A percentile compares a stretch with the other conserved stretches of the same genome.
Evolutionary conservation across 2,329 filamentous ascomycete genomes (phyloP).

Genomic region (Colletotrichum neosansevieriae): DNA sequence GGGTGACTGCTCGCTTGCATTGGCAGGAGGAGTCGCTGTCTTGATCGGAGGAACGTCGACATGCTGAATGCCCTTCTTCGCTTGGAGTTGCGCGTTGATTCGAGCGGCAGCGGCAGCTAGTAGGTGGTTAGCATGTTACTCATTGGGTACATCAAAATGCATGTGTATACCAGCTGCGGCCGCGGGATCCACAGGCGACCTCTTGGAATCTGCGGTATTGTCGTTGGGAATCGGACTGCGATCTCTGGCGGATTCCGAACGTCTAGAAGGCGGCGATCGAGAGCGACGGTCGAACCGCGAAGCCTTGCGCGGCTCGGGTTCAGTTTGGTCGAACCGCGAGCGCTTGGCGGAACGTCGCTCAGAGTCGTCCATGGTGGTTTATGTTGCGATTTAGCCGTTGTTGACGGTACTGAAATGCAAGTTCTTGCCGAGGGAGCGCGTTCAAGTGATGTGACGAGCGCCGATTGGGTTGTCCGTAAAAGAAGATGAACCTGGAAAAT

Average conservation of each 20-base stretch:
- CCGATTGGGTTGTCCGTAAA: not conserved
- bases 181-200: constrained; percentile 73
- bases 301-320: constrained; percentile 79
- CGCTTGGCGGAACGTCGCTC: constrained; percentile 81
- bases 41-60: constrained; percentile 88
- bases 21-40: constrained; percentile 63
- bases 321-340: constrained; percentile 94
- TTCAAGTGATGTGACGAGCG: constrained; percentile 18
- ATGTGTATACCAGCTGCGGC: constrained; percentile 77
- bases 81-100: constrained; percentile 86
- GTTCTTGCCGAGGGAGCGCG: not conserved
- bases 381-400: not conserved
- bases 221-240: constrained; percentile 78
- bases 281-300: constrained; percentile 95
- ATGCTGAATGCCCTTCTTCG: constrained; percentile 90
- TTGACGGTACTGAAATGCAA: too few species aligned
- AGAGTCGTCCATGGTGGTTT: constrained; percentile 74
- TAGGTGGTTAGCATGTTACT: constrained; percentile 45
- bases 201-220: constrained; percentile 56
- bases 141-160: not conserved
- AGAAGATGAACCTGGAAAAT: constrained; percentile 27
- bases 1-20: constrained; percentile 53
- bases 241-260: constrained; percentile 78
- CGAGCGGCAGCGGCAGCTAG: constrained; percentile 88
- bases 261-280: constrained; percentile 79